Conservation (phyloP, 805 yeast genomes). For the Yarrowia divulgata region DNA sequence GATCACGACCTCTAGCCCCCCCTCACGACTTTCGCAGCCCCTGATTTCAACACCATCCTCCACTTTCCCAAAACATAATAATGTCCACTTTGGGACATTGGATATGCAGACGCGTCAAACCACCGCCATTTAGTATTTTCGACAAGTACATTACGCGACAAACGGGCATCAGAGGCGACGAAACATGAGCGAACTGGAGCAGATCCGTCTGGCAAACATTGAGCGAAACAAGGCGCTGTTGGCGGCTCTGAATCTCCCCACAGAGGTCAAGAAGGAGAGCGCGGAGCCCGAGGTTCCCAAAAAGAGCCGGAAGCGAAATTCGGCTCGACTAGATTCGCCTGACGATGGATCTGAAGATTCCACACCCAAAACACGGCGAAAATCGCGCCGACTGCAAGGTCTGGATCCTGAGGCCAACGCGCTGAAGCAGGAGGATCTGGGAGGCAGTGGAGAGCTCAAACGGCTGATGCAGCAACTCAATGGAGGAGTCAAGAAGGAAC, state of each 20-base stretch:
- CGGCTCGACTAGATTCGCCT: conserved; percentile 44
- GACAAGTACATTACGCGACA: neutral
- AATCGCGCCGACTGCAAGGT: conserved; percentile 83
- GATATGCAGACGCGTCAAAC: conserved; percentile 26
- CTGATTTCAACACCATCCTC: neutral
- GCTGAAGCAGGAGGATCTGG: conserved; percentile 52
- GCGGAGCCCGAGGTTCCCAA: conserved; percentile 49
- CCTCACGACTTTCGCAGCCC: neutral
- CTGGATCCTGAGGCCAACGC: conserved; percentile 62
- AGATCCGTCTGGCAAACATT: conserved; percentile 55
- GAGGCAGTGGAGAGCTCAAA: conserved; percentile 43
- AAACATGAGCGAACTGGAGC: conserved; percentile 48
- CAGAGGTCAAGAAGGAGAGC: conserved; percentile 57
- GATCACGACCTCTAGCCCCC: neutral
- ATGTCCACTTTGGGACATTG: conserved; percentile 1
- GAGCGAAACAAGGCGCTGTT: conserved; percentile 81
- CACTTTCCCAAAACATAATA: neutral
- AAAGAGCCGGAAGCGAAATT: conserved; percentile 43
- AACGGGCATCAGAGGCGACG: too few species aligned
- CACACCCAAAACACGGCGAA: conserved; percentile 61
- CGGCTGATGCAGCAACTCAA: conserved; percentile 46
- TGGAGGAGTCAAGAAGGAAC: conserved; percentile 53
- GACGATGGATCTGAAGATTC: conserved; percentile 45
- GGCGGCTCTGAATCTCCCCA: conserved; percentile 70
- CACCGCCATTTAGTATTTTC: conserved; percentile 22